These are phyloP conservation scores for Lithocarpus polystachyus DNA, from an alignment of 306 rosid species.

Conservation along the genomic window DNA sequence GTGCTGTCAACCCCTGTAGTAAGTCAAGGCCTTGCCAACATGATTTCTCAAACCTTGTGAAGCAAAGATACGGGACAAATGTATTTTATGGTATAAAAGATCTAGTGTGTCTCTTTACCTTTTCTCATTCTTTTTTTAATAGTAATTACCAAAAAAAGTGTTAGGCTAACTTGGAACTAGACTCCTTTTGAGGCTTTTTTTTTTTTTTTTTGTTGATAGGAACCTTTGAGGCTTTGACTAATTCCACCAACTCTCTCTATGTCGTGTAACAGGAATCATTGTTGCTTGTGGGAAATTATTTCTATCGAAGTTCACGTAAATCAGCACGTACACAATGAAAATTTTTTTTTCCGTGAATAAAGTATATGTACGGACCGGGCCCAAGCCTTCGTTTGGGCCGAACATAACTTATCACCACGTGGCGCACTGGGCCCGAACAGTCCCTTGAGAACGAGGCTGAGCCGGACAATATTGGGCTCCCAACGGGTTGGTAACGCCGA, in stretches of 20 bases:
- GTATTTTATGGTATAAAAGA: background rate
- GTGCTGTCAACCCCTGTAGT: background rate
- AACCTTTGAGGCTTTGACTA: background rate
- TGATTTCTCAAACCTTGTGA: constrained; percentile 26
- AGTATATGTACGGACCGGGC: no score
- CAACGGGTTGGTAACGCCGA: no score
- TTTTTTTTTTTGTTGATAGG: no score
- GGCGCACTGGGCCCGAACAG: no score
- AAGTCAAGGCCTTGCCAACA: constrained; percentile 12
- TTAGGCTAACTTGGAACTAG: background rate
- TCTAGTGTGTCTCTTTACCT: background rate
- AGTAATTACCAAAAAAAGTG: background rate
- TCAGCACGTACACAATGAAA: no score
- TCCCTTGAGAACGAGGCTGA: no score
- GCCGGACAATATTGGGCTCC: no score
- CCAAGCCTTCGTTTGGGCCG: no score
- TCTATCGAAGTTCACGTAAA: background rate
- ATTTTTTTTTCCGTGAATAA: no score
- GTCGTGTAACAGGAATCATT: background rate
- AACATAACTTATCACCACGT: no score
- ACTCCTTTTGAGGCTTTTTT: no score
- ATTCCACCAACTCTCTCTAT: background rate
- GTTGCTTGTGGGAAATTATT: background rate
- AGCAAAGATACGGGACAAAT: constrained; percentile 9
- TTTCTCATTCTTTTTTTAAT: background rate